Percentiles rank a stretch among this genome's conserved stretches.
Conservation (phyloP, 2,329 filamentous ascomycete genomes). For the Aspergillus carbonarius region DNA sequence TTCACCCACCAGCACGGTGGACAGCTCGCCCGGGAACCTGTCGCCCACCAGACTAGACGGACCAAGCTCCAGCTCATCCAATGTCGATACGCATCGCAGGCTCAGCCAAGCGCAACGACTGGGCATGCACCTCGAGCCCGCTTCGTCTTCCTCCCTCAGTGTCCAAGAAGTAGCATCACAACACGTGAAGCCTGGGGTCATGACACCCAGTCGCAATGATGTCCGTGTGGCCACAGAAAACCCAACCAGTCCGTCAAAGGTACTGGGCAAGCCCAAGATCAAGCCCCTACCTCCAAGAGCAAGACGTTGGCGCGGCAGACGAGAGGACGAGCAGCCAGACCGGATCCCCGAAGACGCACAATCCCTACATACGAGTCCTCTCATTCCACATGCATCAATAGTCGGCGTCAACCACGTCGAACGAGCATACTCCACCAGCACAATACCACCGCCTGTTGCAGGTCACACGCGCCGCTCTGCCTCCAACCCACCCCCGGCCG, state of each 20-base stretch:
- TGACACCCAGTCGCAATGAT: slow-evolving; percentile 69
- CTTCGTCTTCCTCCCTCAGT: slow-evolving; percentile 71
- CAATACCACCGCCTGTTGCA: slow-evolving; percentile 25
- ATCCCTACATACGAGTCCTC: slow-evolving; percentile 6
- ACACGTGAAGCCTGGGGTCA: slow-evolving; percentile 77
- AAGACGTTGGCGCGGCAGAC: slow-evolving; percentile 44
- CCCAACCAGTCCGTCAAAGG: slow-evolving; percentile 12
- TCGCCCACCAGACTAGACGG: slow-evolving; percentile 37
- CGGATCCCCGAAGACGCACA: slow-evolving; percentile 29
- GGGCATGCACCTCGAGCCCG: slow-evolving; percentile 69
- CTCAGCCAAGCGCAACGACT: slow-evolving; percentile 41
- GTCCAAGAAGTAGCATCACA: slow-evolving; percentile 76
- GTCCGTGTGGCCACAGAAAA: slow-evolving; percentile 19
- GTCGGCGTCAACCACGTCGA: slow-evolving; percentile 17
- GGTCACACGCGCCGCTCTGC: slow-evolving; percentile 29
- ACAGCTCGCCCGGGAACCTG: slow-evolving; percentile 49
- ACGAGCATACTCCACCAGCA: slow-evolving; percentile 25
- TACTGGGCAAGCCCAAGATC: slow-evolving; percentile 26
- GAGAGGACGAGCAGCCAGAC: slow-evolving; percentile 31
- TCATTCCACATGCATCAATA: neutral
- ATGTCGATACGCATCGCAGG: slow-evolving; percentile 24
- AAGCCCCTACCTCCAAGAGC: slow-evolving; percentile 45
- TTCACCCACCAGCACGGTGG: slow-evolving; percentile 28
- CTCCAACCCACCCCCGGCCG: slow-evolving; percentile 40
- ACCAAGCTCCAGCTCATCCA: slow-evolving; percentile 26